Percentiles rank a stretch among this genome's conserved stretches.
phyloP scores from a whole-genome alignment of 345 rosid genomes.

The Lepidium africanum region DNA sequence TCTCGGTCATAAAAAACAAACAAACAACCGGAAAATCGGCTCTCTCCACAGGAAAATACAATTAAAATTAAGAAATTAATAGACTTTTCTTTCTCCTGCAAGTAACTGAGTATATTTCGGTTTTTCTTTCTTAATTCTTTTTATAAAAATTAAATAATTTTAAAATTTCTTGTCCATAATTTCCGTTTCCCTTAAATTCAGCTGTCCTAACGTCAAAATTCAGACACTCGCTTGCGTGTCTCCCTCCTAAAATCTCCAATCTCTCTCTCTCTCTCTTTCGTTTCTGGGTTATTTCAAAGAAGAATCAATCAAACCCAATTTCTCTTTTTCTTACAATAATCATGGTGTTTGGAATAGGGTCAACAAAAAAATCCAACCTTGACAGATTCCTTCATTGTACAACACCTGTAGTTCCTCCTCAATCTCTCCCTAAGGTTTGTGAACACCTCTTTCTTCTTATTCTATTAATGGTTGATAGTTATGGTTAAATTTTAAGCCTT shows the following conservation, averaged over 20 bases:
- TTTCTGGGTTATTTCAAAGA: constrained; percentile 25
- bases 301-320: constrained; percentile 34
- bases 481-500: not conserved
- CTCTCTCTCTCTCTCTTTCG: constrained; percentile 53
- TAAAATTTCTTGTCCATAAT: constrained; percentile 9
- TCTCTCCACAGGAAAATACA: constrained; percentile 11
- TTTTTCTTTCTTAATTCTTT: not conserved
- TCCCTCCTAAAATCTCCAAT: constrained; percentile 36
- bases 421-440: constrained; percentile 71
- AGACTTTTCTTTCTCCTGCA: constrained; percentile 26
- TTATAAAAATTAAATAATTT: not conserved
- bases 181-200: constrained; percentile 42
- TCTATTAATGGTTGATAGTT: not conserved
- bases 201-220: constrained; percentile 58
- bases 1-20: constrained; percentile 12
- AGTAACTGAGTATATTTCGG: constrained; percentile 32
- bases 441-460: not conserved
- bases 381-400: constrained; percentile 75
- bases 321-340: constrained; percentile 24
- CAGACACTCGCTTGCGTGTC: constrained; percentile 35
- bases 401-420: constrained; percentile 73
- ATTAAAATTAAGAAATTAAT: not conserved
- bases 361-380: constrained; percentile 70
- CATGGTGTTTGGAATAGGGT: constrained; percentile 64
- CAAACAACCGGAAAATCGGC: constrained; percentile 21